Conservation (phyloP, 2,329 filamentous ascomycete genomes). For the Capronia epimyces region DNA sequence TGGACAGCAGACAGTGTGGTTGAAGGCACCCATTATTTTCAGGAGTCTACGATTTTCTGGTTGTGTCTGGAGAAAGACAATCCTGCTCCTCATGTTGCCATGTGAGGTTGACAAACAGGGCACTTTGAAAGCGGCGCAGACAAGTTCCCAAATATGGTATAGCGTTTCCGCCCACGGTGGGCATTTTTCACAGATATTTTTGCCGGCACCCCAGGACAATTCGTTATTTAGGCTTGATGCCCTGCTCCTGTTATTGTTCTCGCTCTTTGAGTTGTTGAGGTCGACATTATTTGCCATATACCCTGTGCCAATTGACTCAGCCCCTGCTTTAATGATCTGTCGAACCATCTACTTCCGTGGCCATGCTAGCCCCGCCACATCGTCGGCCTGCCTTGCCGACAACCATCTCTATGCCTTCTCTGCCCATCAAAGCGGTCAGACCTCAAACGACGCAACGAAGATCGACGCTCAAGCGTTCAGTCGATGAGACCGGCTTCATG, state of each 20-base stretch:
- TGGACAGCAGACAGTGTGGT: no score
- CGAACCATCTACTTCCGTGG: slow-evolving; percentile 7
- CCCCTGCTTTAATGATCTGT: slow-evolving; percentile 9
- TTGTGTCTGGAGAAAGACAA: no score
- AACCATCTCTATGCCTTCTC: slow-evolving; percentile 14
- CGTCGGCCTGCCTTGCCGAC: slow-evolving; percentile 23
- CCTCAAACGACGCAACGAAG: slow-evolving; percentile 16
- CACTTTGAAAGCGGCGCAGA: no score
- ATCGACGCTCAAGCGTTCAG: slow-evolving; percentile 27
- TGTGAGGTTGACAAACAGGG: no score
- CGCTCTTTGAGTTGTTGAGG: background rate
- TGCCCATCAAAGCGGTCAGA: slow-evolving; percentile 13
- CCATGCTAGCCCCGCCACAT: slow-evolving; percentile 24
- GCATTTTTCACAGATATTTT: slow-evolving; percentile 18
- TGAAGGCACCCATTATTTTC: no score
- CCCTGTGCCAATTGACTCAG: background rate
- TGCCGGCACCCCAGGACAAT: background rate
- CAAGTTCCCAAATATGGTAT: slow-evolving; percentile 8
- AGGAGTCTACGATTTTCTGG: no score
- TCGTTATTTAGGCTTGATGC: slow-evolving; percentile 3
- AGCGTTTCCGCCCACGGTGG: slow-evolving; percentile 17
- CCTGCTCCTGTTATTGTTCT: background rate
- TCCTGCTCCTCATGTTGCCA: no score
- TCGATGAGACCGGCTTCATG: slow-evolving; percentile 26
- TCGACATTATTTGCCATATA: slow-evolving; percentile 2